Percentiles rank a stretch among this genome's conserved stretches.
Evolutionary conservation across 371 early-diverging fungal species (phyloP).

Genomic region (Massospora cicadina): DNA sequence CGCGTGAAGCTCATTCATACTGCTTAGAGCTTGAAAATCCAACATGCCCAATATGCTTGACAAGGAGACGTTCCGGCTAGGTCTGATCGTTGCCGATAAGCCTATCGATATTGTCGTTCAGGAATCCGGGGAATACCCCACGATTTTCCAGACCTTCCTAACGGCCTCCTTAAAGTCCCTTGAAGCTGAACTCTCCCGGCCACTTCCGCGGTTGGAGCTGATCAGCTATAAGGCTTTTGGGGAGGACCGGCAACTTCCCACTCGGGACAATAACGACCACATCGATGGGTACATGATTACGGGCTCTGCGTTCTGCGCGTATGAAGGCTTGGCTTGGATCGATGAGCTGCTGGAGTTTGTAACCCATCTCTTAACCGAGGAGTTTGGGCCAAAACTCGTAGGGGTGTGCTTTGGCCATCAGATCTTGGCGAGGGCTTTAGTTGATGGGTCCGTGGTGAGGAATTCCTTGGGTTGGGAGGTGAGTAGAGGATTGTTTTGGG

Average conservation of each 20-base stretch:
- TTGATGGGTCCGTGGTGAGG: background rate
- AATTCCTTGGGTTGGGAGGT: slow-evolving; percentile 7
- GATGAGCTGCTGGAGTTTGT: background rate
- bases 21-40: too few species aligned
- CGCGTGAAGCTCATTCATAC: too few species aligned
- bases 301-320: background rate
- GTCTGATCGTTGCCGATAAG: background rate
- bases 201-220: background rate
- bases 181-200: background rate
- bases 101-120: background rate
- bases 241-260: background rate
- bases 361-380: background rate
- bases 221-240: background rate
- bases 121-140: slow-evolving; percentile 1
- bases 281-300: slow-evolving; percentile 2
- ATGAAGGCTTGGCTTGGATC: background rate
- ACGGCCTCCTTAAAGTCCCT: background rate
- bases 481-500: too few species aligned
- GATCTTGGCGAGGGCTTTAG: background rate
- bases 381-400: background rate
- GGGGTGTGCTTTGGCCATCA: slow-evolving; percentile 6
- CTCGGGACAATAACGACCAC: background rate
- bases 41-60: background rate
- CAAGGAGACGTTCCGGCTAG: background rate
- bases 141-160: background rate